Evolutionary conservation across 2,329 filamentous ascomycete genomes (phyloP).

Genomic region (Aspergillus sp.): DNA sequence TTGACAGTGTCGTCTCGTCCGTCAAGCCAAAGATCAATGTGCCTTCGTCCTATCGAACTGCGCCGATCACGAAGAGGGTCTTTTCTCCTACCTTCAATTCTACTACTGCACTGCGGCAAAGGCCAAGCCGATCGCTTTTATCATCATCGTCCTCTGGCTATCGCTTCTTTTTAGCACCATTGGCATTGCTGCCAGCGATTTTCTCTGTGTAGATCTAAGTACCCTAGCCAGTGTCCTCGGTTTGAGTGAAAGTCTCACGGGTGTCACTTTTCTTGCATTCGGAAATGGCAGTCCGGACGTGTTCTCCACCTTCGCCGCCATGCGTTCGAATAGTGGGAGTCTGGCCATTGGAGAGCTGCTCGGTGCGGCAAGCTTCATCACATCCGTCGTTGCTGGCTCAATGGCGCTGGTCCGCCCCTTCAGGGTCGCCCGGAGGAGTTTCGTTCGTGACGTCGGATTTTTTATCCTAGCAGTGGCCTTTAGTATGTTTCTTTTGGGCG

Average conservation of each 20-base stretch:
- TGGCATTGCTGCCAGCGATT: slow-evolving; percentile 95
- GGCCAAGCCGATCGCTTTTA: slow-evolving; percentile 75
- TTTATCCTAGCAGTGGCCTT: slow-evolving; percentile 86
- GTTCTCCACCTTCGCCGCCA: slow-evolving; percentile 97
- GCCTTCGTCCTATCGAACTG: slow-evolving; percentile 82
- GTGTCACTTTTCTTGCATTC: slow-evolving; percentile 94
- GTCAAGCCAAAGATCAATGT: slow-evolving; percentile 77
- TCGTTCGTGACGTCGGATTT: slow-evolving; percentile 87
- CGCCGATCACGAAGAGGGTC: slow-evolving; percentile 82
- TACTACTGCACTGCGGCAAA: slow-evolving; percentile 81
- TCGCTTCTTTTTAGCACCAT: slow-evolving; percentile 92
- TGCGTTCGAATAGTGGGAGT: slow-evolving; percentile 95
- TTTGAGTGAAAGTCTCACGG: slow-evolving; percentile 92
- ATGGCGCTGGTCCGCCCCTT: slow-evolving; percentile 98
- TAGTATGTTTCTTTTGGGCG: slow-evolving; percentile 81
- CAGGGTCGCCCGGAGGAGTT: slow-evolving; percentile 83
- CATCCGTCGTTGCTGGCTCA: slow-evolving; percentile 89
- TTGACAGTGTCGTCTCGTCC: slow-evolving; percentile 73
- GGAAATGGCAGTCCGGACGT: slow-evolving; percentile 98
- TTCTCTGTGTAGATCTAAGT: slow-evolving; percentile 95
- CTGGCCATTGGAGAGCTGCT: slow-evolving; percentile 94
- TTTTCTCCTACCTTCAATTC: slow-evolving; percentile 82
- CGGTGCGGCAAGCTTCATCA: slow-evolving; percentile 93
- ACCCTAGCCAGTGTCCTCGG: slow-evolving; percentile 87
- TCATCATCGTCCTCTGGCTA: slow-evolving; percentile 77